Evolutionary conservation across 139 green algal species (phyloP).

Genomic region (Chlamydomonas urium): DNA sequence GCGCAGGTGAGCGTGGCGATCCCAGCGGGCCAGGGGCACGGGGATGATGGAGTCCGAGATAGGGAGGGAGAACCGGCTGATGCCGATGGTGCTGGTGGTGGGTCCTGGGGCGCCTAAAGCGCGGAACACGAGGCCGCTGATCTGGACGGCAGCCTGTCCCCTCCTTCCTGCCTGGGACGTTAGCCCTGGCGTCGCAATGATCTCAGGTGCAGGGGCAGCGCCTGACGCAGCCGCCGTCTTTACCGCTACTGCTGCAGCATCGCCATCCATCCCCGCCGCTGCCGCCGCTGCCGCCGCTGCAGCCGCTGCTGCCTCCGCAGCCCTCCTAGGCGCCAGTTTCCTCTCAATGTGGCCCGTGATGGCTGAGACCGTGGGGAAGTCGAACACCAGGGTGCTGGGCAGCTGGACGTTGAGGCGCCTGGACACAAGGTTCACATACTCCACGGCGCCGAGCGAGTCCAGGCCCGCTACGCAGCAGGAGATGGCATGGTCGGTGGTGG

Average conservation of each 20-base stretch:
- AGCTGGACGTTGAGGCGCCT: constrained; percentile 43
- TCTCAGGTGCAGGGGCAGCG: too few relatives aligned
- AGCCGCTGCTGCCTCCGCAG: too few relatives aligned
- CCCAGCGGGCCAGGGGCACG: constrained; percentile 50
- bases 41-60: constrained; percentile 26
- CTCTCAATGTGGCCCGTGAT: constrained; percentile 36
- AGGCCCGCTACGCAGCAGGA: constrained; percentile 50
- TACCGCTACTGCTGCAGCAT: too few relatives aligned
- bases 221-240: too few relatives aligned
- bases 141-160: too few relatives aligned
- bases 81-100: too few relatives aligned
- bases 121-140: too few relatives aligned
- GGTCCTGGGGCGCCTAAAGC: too few relatives aligned
- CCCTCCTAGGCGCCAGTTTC: constrained; percentile 25
- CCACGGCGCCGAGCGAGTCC: constrained; percentile 75
- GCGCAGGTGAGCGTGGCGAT: constrained; percentile 8
- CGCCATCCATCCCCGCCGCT: background rate
- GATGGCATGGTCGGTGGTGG: too few relatives aligned
- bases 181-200: too few relatives aligned
- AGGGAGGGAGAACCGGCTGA: too few relatives aligned
- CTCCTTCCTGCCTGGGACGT: too few relatives aligned
- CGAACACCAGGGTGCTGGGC: constrained; percentile 63
- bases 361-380: constrained; percentile 69
- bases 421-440: constrained; percentile 68
- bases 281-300: constrained; percentile 4